phyloP scores from a whole-genome alignment of 169 alveolate species.

The Cyclospora cayetanensis region DNA sequence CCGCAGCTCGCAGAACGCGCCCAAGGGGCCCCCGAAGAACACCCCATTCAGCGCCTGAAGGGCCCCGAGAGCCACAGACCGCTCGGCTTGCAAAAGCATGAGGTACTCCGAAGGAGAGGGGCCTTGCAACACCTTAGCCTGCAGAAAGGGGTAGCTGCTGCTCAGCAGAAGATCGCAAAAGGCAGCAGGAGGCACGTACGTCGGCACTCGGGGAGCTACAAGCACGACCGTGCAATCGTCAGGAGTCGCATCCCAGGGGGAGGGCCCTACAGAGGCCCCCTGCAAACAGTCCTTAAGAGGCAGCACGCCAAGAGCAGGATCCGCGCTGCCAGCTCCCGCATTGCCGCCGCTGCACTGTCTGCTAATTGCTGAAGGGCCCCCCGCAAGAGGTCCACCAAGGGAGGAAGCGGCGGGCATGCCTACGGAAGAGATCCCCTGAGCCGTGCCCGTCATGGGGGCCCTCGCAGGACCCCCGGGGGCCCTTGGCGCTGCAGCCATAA shows the following conservation, averaged over 20 bases:
- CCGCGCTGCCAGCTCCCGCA: no score
- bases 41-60: neutral
- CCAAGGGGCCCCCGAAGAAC: slow-evolving; percentile 23
- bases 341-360: neutral
- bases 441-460: neutral
- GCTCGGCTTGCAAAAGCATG: slow-evolving; percentile 25
- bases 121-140: slow-evolving; percentile 71
- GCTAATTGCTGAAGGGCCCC: neutral
- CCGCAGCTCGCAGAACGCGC: slow-evolving; percentile 48
- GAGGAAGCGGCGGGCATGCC: no score
- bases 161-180: slow-evolving; percentile 62
- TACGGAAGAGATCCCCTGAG: no score
- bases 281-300: neutral
- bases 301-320: no score
- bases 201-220: slow-evolving; percentile 66
- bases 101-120: slow-evolving; percentile 61
- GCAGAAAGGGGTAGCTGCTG: neutral
- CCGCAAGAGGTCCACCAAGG: no score
- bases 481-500: neutral
- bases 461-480: neutral
- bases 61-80: slow-evolving; percentile 8
- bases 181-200: slow-evolving; percentile 61
- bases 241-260: neutral
- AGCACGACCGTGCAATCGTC: neutral
- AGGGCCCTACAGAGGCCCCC: neutral